Base-by-base conservation (phyloP, 2,329 filamentous ascomycete genomes). In the Talaromyces sp. region DNA sequence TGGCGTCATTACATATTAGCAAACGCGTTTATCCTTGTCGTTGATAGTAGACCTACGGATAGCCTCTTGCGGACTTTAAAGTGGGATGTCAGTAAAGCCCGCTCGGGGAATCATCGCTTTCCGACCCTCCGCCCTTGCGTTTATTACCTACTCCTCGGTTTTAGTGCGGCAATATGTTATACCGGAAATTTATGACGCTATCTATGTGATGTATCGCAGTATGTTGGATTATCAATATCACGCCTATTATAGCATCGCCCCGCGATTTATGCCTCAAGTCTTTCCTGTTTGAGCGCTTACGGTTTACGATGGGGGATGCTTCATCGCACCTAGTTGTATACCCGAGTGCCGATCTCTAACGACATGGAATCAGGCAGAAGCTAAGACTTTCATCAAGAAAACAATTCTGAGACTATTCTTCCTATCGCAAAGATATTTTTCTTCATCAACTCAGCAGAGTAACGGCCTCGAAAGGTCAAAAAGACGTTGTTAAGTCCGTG, bases 61-160 rank as follows among this genome's bases (percentile, higher is more conserved):
- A 13, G 19, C 4, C 50, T 54, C 47, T 5, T 24, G 22, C 61
- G 61, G 61, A 63, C 50, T 57, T 63, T 56, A 63, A 41, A 27
- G 54, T 56, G 61, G n/a, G 11, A 35, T 48, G 41, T 11, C 16
- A 19, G 6, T n/a, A 43, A 62, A 54, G 47, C 45, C 47, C 35
- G 61, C 54, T 45, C 61, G 61, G 61, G 9, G 24, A 63, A 63
- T 57, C 39, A 52, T 27, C 35, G 9, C 47, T 19, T 8, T 54
- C 27, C 39, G 61, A 35, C 19, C 19, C 50, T 56, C 41, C 39
- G 52, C 48, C 48, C 47, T 33, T 52, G 16, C 27, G n/a, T 24
- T 3, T 19, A 37, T 3, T 16, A 22, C n/a, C 5, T 16, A 22
- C n/a, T 16, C 48, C 24, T 56, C 52, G 52, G 52, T 39, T 39